Evolutionary conservation across 495 filamentous ascomycete species (phyloP).

Genomic region (Annulohypoxylon stygium): DNA sequence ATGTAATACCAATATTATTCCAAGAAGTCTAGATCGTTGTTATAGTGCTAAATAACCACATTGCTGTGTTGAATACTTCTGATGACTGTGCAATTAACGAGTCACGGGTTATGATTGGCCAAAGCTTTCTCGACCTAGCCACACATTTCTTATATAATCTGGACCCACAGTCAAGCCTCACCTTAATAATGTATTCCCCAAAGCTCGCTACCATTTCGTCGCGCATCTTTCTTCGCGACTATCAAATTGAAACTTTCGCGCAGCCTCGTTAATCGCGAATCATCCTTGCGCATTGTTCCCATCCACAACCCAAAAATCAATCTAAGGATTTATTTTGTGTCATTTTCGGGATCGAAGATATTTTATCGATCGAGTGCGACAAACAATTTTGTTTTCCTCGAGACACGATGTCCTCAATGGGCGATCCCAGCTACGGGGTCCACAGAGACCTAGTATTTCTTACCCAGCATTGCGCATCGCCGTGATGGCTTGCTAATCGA

Average conservation of each 20-base stretch:
- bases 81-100: neutral
- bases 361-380: constrained; percentile 27
- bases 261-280: constrained; percentile 15
- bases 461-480: constrained; percentile 21
- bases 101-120: neutral
- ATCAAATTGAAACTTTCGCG: constrained; percentile 42
- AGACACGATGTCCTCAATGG: constrained; percentile 61
- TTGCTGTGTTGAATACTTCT: neutral
- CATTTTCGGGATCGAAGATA: neutral
- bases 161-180: constrained; percentile 1
- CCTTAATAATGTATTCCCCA: constrained; percentile 18
- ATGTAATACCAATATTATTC: too few relatives aligned
- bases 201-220: constrained; percentile 30
- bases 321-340: neutral
- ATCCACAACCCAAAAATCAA: constrained; percentile 5
- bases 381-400: constrained; percentile 16
- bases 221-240: constrained; percentile 48
- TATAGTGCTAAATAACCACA: too few relatives aligned
- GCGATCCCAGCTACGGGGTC: constrained; percentile 74
- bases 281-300: constrained; percentile 28
- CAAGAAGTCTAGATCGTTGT: too few relatives aligned
- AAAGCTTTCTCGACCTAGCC: constrained; percentile 2
- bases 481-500: constrained; percentile 21
- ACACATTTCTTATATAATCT: constrained; percentile 2
- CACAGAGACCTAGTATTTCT: constrained; percentile 70